Evolutionary conservation across 2,329 filamentous ascomycete genomes (phyloP).

Genomic region (Cyphellophora attinorum): DNA sequence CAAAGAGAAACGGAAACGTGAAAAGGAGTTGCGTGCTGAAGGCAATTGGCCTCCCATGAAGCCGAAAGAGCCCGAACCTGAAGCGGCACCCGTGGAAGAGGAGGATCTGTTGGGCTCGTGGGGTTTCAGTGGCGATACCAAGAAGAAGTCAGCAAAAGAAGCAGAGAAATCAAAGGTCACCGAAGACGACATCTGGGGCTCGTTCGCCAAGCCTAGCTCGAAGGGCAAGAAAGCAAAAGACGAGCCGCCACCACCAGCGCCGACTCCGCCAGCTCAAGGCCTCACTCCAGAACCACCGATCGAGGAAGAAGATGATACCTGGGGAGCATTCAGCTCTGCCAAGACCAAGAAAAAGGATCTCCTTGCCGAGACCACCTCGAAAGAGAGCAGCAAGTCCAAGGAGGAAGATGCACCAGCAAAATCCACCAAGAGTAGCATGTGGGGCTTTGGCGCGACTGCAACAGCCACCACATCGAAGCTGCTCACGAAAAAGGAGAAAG

Average conservation of each 20-base stretch:
- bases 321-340: slow-evolving; percentile 26
- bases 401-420: slow-evolving; percentile 29
- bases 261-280: slow-evolving; percentile 36
- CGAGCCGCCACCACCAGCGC: slow-evolving; percentile 37
- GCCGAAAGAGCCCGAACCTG: slow-evolving; percentile 28
- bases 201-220: slow-evolving; percentile 21
- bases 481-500: slow-evolving; percentile 36
- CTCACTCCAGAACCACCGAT: slow-evolving; percentile 28
- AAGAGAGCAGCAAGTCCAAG: slow-evolving; percentile 23
- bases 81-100: slow-evolving; percentile 21
- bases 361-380: slow-evolving; percentile 17
- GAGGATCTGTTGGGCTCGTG: slow-evolving; percentile 23
- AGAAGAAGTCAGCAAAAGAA: slow-evolving; percentile 37
- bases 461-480: slow-evolving; percentile 28
- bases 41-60: slow-evolving; percentile 12
- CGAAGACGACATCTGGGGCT: slow-evolving; percentile 24
- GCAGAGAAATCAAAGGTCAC: slow-evolving; percentile 31
- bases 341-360: slow-evolving; percentile 35
- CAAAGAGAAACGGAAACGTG: slow-evolving; percentile 28
- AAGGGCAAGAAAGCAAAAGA: slow-evolving; percentile 37
- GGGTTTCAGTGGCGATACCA: slow-evolving; percentile 29
- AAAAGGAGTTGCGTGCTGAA: slow-evolving; percentile 40
- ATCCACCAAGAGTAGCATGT: slow-evolving; percentile 29
- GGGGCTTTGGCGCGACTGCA: slow-evolving; percentile 31
- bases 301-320: slow-evolving; percentile 24